Evolutionary conservation across 441 rosid genomes (phyloP), one percentile per base, ranked within the genome.

Genomic region (Hypseocharis bilobata): DNA sequence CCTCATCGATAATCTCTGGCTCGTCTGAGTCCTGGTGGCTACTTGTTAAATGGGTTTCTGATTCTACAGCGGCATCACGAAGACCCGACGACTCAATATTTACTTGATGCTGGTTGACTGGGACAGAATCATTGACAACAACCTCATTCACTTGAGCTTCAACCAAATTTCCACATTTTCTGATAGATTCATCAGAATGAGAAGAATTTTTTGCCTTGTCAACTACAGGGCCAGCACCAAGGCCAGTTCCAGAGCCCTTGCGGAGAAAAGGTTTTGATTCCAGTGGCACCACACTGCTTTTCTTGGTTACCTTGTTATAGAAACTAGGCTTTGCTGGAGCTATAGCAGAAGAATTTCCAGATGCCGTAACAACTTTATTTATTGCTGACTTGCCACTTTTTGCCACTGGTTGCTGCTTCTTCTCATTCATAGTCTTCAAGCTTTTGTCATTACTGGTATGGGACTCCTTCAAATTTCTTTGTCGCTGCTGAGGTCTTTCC

Each of bases 231-330:
- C 64, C 70, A 65, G 64, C 63, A 32, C 66, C 71, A 69, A 73
- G 68, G 69, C 71, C 64, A 34, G 58, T 42, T 76, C 80, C 75
- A 54, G 82, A 69, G 65, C 85, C 78, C 79, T 83, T 86, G 10
- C 85, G 85, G 8, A 74, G 78, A 68, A 78, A 73, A n/a, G 85
- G 79, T 67, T 81, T 86, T 30, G 86, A 68, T 75, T 86, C 88
- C 58, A 81, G 58, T 5, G 88, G 88, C 55, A 80, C 88, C 26
- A 83, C 82, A 69, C 82, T 84, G 73, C 88, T 71, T 76, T 84
- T 86, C 78, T 74, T 86, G 65, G 87, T 83, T 63, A 76, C 76
- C 72, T 77, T 86, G 68, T 77, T 77, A 77, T 73, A 75, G 62
- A 82, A 70, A 70, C 81, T 78, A 68, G 86, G 82, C 63, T 83